Evolutionary conservation across 495 filamentous ascomycete species (phyloP), one percentile per base, ranked within the genome.

Genomic region (Podospora appendiculata): DNA sequence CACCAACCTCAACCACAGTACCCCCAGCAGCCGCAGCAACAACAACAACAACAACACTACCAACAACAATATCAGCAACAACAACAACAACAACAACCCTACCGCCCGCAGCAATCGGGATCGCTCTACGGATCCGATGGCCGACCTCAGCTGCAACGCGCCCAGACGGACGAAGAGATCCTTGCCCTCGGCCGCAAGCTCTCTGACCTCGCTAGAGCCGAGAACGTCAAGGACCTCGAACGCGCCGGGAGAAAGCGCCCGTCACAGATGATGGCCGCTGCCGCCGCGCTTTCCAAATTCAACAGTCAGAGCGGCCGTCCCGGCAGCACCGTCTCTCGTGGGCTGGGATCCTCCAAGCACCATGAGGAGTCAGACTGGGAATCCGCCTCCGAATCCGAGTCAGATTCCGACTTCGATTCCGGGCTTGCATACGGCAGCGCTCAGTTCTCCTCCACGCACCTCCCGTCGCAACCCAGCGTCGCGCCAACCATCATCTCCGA

Each of bases 121-220:
- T 57, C 51, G 0, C 35, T 55, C 11, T 49, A 59, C 32, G 63
- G 61, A 0, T 58, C 65, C 18, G 65, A 68, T 52, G 65, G 62
- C 10, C 61, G 58, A 3, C 63, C 63, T 10, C 42, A 47, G 8
- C 49, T 66, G 33, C 55, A 54, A 45, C 63, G 64, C 13, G 61
- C 58, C 19, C 67, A 71, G 58, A 75, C 71, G 7, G 74, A 78
- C 53, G 72, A 76, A 54, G 74, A 77, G 54, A 78, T 78, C 44
- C 47, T 75, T 17, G 70, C 67, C 41, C 57, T 78, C 46, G 74
- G 74, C 44, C 67, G 71, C 41, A 59, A 70, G 58, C 67, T 78
- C 19, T 67, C 70, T 16, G 69, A 74, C 50, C 55, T 76, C 13
- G 74, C 74, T 13, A 64, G 66, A 47, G 61, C 65, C 44, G 61